phyloP scores from a whole-genome alignment of 108 stramenopile species.

The Licmophora abbreviata region DNA sequence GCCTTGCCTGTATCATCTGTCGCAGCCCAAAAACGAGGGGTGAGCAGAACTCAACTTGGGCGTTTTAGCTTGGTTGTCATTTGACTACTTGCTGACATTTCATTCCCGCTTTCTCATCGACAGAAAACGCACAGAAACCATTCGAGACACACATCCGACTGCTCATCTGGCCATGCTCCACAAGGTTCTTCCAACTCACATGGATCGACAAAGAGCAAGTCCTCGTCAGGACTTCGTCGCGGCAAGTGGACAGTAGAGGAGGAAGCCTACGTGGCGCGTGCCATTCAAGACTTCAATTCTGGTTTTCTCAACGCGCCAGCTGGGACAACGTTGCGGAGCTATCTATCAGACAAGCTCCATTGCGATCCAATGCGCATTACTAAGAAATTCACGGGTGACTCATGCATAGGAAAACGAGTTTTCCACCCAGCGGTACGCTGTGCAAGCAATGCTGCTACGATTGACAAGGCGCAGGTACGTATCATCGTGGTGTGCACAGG shows the following conservation, averaged over 20 bases:
- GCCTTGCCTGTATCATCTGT: no score
- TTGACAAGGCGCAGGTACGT: constrained; percentile 69
- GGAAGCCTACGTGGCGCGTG: constrained; percentile 86
- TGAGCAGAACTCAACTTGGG: no score
- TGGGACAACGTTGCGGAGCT: constrained; percentile 92
- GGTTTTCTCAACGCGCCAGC: constrained; percentile 89
- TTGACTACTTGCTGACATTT: no score
- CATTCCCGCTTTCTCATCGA: no score
- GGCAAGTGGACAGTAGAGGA: constrained; percentile 96
- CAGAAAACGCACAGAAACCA: no score
- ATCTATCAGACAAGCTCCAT: constrained; percentile 90
- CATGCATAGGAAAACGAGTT: constrained; percentile 90
- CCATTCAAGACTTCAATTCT: constrained; percentile 90
- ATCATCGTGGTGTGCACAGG: no score
- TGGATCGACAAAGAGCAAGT: no score
- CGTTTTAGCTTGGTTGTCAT: no score
- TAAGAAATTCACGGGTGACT: constrained; percentile 96
- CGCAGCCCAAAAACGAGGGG: no score
- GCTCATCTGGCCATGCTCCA: no score
- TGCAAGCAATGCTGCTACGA: constrained; percentile 39
- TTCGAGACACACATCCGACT: no score
- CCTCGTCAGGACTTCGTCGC: constrained; percentile 71
- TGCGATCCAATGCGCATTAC: constrained; percentile 99
- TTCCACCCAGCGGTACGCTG: constrained; percentile 70
- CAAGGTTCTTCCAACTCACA: no score